phyloP scores from a whole-genome alignment of 225 moss, liverwort and hornwort species.

The Pleurozium schreberi region DNA sequence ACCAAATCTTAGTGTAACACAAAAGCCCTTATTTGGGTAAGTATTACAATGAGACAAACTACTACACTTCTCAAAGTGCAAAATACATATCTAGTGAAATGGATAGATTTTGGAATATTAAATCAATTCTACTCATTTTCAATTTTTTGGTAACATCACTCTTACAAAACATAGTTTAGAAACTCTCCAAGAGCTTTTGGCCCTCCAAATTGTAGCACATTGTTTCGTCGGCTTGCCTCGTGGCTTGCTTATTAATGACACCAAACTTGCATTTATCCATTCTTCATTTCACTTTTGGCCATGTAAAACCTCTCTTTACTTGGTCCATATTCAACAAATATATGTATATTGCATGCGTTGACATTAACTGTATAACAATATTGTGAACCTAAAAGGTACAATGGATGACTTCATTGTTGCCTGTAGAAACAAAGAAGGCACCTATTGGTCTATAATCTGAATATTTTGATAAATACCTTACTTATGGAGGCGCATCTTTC shows the following conservation, averaged over 20 bases:
- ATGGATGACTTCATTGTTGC: background rate
- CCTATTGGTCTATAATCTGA: background rate
- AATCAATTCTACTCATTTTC: background rate
- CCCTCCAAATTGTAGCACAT: background rate
- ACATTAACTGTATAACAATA: background rate
- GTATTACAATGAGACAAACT: background rate
- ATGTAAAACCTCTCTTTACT: background rate
- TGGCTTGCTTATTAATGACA: background rate
- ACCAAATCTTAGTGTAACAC: background rate
- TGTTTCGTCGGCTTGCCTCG: background rate
- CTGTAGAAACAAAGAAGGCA: background rate
- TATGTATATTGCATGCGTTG: background rate
- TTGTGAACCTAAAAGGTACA: rapidly evolving
- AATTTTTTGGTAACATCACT: rapidly evolving
- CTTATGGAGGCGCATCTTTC: too few species aligned
- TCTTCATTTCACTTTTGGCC: background rate
- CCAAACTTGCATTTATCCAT: background rate
- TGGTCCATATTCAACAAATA: background rate
- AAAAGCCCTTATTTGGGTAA: background rate
- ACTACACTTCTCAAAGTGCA: background rate
- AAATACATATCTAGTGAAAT: background rate
- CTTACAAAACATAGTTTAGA: background rate
- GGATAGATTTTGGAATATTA: background rate
- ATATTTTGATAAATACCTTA: too few species aligned
- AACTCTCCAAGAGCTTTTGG: background rate